Evolutionary conservation across 169 alveolate genomes (phyloP), one percentile per base, ranked within the genome.

Genomic region (Sarcocystis neurona): DNA sequence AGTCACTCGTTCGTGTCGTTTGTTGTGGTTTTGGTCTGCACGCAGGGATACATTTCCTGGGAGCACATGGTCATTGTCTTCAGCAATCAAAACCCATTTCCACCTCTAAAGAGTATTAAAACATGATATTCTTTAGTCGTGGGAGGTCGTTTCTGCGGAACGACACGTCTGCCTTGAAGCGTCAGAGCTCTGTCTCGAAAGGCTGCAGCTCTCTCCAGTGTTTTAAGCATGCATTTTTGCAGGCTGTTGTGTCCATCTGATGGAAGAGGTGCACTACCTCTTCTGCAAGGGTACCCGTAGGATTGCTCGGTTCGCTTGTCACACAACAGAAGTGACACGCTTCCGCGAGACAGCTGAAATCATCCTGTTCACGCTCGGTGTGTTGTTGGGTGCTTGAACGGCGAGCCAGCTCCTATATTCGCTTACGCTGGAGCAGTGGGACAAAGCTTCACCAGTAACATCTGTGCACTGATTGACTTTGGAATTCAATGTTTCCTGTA

Each of bases 21-120:
- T n/a, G n/a, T n/a, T n/a, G n/a, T n/a, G n/a, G n/a, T n/a, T n/a
- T n/a, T n/a, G n/a, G n/a, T n/a, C n/a, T n/a, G n/a, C n/a, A n/a
- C 43, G 30, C 82, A 89, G 94, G 97, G 97, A 5, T 95, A 95
- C 92, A 86, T 95, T 15, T 95, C 97, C n/a, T 95, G 97, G 97
- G 97, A 95, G 53, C 91, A 93, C 82, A 92, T 89, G 87, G 94
- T 92, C 85, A 90, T 95, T 30, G 97, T 95, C 8, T 95, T 95
- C 79, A 94, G 97, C 88, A 94, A 91, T 50, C 90, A 94, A 44
- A 93, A 95, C 74, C 97, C 97, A 27, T 95, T 95, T 89, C 97
- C 97, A 12, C 74, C 78, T 32, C 82, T 88, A 18, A 66, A 43
- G 50, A 50, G 85, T 20, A 72, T 72, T n/a, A n/a, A n/a, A n/a